These are phyloP conservation scores for Pichia sp. DNA, from an alignment of 1,139 yeast genomes.

Conservation along the genomic window DNA sequence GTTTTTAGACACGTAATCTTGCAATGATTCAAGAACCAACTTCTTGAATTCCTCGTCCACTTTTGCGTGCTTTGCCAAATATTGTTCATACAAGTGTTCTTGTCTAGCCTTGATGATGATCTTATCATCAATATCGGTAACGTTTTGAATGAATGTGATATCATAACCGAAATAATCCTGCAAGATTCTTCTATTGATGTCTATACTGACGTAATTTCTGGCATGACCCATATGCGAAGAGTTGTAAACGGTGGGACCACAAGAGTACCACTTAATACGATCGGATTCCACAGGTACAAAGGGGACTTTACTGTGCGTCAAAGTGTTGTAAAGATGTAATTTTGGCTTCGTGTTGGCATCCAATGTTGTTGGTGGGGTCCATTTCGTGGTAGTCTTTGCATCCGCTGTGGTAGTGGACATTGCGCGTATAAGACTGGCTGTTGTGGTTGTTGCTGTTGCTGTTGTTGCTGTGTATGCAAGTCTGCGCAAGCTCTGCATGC, in stretches of 20 bases:
- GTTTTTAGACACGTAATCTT: conserved; percentile 48
- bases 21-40: conserved; percentile 39
- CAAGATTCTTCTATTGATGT: conserved; percentile 81
- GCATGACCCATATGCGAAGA: conserved; percentile 99
- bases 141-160: conserved; percentile 84
- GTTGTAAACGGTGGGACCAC: conserved; percentile 99
- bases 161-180: conserved; percentile 90
- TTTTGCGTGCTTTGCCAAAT: conserved; percentile 29
- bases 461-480: too few relatives aligned
- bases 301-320: conserved; percentile 73
- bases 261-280: conserved; percentile 87
- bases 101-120: conserved; percentile 94
- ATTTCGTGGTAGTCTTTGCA: conserved; percentile 14
- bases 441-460: too few relatives aligned
- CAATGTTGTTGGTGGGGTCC: conserved; percentile 23
- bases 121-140: conserved; percentile 96
- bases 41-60: conserved; percentile 34
- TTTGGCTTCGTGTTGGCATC: conserved; percentile 15
- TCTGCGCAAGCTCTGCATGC: too few relatives aligned
- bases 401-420: too few relatives aligned
- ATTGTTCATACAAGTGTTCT: conserved; percentile 65
- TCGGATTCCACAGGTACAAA: conserved; percentile 59
- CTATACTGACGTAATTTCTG: conserved; percentile 90
- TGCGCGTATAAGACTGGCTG: too few relatives aligned
- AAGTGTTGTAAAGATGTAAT: conserved; percentile 61